Base-by-base conservation (phyloP, 1,284 basidiomycete species). In the Apiotrichum siamense region DNA sequence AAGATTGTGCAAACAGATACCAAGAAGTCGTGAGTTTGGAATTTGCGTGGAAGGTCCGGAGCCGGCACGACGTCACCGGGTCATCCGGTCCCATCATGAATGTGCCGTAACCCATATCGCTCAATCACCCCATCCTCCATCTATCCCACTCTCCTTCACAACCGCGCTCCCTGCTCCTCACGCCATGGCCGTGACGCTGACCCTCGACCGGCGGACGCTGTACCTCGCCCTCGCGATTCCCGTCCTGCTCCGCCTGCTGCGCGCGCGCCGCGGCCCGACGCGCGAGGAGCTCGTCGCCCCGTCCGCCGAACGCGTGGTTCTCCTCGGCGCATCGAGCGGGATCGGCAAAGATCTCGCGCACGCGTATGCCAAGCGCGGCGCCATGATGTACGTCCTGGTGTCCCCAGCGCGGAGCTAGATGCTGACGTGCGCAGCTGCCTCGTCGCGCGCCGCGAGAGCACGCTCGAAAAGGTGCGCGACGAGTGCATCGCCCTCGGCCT, bases 311-410 rank as follows among this genome's bases (percentile, higher is more conserved):
- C 81, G 86, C 2, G 85, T 92, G 7, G 70, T 91, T 12, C 78
- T 93, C 51, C 75, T 93, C 25, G 89, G 90, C 17, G 88, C 85
- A 2, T 85, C 86, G 7, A 84, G 83, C 38, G 89, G 91, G 0
- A 83, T 93, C n/a, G 91, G 91, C 3, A 79, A 81, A 47, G 78
- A 79, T 3, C 77, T 92, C 20, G 88, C 88, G 1, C 75, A 79
- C 15, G 77, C 80, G 52, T 94, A 94, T 63, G 84, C 86, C 4
- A 68, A 75, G 45, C 77, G 87, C 20, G 88, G 88, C 10, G 87
- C 88, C 5, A 77, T 76, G 41, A 78, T 93, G 69, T 73, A 60
- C 47, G 66, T 17, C 17, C 25, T 35, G 10, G 7, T 35, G 7
- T 15, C n/a, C n/a, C n/a, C n/a, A n/a, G n/a, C n/a, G n/a, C n/a